These are phyloP conservation scores for Auricularia auricula-judae DNA, from an alignment of 768 basidiomycete species.

Conservation along the genomic window DNA sequence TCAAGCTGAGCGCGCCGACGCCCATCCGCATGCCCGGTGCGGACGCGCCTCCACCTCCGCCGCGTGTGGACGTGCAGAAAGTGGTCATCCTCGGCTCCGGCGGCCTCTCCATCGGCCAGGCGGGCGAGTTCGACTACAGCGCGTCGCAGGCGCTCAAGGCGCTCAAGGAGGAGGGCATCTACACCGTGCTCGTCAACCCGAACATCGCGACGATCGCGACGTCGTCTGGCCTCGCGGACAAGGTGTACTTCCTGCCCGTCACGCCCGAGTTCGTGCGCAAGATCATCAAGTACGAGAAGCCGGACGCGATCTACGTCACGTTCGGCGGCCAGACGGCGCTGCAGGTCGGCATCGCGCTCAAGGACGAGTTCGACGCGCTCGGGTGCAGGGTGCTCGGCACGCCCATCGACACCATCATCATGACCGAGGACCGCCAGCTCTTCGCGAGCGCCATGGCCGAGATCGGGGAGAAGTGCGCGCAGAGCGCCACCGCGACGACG, in stretches of 20 bases:
- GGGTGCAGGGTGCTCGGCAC: constrained; percentile 94
- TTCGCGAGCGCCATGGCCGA: constrained; percentile 91
- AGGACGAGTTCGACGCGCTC: constrained; percentile 85
- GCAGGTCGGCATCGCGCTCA: constrained; percentile 93
- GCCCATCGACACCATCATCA: constrained; percentile 93
- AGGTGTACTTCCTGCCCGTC: constrained; percentile 98
- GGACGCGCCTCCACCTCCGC: constrained; percentile 33
- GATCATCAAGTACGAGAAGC: constrained; percentile 97
- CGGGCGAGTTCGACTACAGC: constrained; percentile 99
- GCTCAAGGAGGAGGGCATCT: constrained; percentile 96
- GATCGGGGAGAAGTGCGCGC: constrained; percentile 92
- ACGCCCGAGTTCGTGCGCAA: constrained; percentile 96
- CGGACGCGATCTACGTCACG: constrained; percentile 97
- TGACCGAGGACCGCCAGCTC: constrained; percentile 90
- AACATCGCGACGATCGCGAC: constrained; percentile 99
- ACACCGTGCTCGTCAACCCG: constrained; percentile 96
- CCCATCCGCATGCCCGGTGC: constrained; percentile 68
- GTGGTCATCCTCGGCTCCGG: constrained; percentile 96
- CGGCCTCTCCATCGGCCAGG: constrained; percentile 95
- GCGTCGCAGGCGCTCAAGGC: constrained; percentile 99
- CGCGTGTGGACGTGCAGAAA: constrained; percentile 73
- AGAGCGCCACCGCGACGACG: constrained; percentile 81
- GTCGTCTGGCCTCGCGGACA: constrained; percentile 94
- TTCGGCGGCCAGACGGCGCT: constrained; percentile 98
- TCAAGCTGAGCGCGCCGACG: constrained; percentile 37